These are phyloP conservation scores for Candida michaelii DNA, from an alignment of 805 yeast species.

Conservation along the genomic window DNA sequence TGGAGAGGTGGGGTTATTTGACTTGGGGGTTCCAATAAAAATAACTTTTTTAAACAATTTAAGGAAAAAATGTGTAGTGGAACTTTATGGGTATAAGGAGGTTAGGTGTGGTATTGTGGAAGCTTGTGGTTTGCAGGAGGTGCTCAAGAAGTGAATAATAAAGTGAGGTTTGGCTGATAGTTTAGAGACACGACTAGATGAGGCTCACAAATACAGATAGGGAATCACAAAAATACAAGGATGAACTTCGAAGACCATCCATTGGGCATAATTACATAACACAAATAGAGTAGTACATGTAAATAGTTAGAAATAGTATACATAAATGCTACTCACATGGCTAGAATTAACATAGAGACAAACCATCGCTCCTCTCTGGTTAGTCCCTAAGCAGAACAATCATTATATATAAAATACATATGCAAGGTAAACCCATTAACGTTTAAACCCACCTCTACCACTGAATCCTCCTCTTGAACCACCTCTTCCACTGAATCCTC, in stretches of 20 bases:
- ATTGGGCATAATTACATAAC: too few relatives aligned
- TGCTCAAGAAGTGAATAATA: background rate
- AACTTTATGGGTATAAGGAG: constrained; percentile 50
- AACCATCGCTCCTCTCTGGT: too few relatives aligned
- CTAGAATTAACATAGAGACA: too few relatives aligned
- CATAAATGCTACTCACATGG: too few relatives aligned
- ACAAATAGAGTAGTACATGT: too few relatives aligned
- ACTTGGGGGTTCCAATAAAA: constrained; percentile 30
- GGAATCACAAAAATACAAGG: too few relatives aligned
- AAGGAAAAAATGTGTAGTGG: constrained; percentile 21
- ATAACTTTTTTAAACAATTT: constrained; percentile 56
- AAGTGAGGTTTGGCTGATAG: too few relatives aligned
- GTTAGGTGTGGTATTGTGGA: constrained; percentile 52
- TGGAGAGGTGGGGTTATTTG: constrained; percentile 10
- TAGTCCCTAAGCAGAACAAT: too few relatives aligned
- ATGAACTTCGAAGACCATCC: too few relatives aligned
- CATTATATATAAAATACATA: constrained; percentile 4
- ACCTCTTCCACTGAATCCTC: constrained; percentile 38
- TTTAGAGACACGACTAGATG: too few relatives aligned
- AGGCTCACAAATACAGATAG: too few relatives aligned
- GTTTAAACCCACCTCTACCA: constrained; percentile 32
- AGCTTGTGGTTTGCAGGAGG: constrained; percentile 38
- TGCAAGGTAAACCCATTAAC: too few relatives aligned
- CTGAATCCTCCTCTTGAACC: constrained; percentile 31
- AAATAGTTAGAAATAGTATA: background rate